Conservation (phyloP, 1,284 basidiomycete genomes). For the Tilletia walkeri region DNA sequence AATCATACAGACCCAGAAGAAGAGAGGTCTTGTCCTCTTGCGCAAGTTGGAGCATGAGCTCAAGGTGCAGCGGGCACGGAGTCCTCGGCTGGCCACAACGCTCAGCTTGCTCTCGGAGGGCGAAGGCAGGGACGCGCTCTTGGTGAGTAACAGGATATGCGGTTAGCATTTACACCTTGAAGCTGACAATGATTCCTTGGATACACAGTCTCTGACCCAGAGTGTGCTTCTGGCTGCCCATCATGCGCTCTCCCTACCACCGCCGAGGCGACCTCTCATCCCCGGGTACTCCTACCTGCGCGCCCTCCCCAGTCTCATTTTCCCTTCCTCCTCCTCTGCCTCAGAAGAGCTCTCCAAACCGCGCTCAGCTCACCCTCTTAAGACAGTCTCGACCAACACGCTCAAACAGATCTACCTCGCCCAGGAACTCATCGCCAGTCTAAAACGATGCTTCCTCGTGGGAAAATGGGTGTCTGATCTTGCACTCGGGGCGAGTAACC, state of each 20-base stretch:
- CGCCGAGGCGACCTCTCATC: background rate
- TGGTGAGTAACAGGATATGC: background rate
- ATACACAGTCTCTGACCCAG: background rate
- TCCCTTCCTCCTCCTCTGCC: too few relatives aligned
- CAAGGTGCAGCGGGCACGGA: too few relatives aligned
- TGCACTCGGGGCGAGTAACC: background rate
- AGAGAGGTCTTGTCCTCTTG: too few relatives aligned
- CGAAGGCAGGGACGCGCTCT: constrained; percentile 4
- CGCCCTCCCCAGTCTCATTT: too few relatives aligned
- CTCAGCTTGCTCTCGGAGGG: background rate
- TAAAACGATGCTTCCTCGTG: background rate
- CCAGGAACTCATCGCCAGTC: constrained; percentile 4
- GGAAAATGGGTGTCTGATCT: background rate
- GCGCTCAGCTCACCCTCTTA: too few relatives aligned
- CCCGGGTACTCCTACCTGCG: too few relatives aligned
- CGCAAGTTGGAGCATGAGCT: too few relatives aligned
- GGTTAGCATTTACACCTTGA: background rate
- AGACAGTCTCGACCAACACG: background rate
- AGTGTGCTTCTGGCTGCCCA: background rate
- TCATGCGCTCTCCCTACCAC: constrained; percentile 1
- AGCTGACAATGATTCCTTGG: too few relatives aligned
- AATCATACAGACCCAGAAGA: too few relatives aligned
- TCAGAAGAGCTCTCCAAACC: too few relatives aligned
- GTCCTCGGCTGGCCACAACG: background rate
- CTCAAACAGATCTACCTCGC: constrained; percentile 11